Percentiles rank a stretch among this genome's conserved stretches.
Evolutionary conservation across 129 eudicot genomes (phyloP).

Genomic region (Flaveria trinervia): DNA sequence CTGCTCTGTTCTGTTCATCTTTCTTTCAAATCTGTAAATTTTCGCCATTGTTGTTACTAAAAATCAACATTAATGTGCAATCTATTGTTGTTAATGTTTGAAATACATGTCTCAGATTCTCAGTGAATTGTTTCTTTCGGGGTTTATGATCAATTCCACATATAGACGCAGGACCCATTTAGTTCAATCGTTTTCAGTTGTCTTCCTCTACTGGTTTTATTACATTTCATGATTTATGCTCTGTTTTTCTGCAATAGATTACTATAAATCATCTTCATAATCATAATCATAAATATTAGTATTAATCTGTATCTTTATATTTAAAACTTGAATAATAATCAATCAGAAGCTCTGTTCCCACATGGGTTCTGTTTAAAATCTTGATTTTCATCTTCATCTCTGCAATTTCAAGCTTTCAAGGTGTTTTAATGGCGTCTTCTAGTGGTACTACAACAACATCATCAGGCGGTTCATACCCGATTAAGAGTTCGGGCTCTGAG

Average conservation of each 20-base stretch:
- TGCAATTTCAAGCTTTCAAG: too few species aligned
- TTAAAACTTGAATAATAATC: not conserved
- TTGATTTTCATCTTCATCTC: too few species aligned
- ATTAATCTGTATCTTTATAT: not conserved
- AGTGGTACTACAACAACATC: slow-evolving; percentile 48
- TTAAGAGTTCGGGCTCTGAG: slow-evolving; percentile 54
- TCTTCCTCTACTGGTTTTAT: slow-evolving; percentile 96
- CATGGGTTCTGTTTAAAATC: not conserved
- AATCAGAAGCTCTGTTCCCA: not conserved
- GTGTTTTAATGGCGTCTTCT: slow-evolving; percentile 58
- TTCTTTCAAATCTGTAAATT: not conserved
- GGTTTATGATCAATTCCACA: slow-evolving; percentile 97
- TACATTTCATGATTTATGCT: slow-evolving; percentile 60
- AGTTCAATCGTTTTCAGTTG: slow-evolving; percentile 97
- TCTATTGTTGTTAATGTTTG: slow-evolving; percentile 56
- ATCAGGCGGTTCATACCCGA: not conserved
- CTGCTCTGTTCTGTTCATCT: not conserved
- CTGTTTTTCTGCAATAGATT: not conserved
- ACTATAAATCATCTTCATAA: slow-evolving; percentile 9
- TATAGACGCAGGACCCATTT: slow-evolving; percentile 90
- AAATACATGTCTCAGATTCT: slow-evolving; percentile 93
- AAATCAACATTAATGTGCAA: slow-evolving; percentile 53
- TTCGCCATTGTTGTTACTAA: not conserved
- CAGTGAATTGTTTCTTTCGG: slow-evolving; percentile 79
- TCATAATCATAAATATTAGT: not conserved